These are phyloP conservation scores for Cyclocybe cylindracea DNA, from an alignment of 768 basidiomycete species.

Conservation along the genomic window DNA sequence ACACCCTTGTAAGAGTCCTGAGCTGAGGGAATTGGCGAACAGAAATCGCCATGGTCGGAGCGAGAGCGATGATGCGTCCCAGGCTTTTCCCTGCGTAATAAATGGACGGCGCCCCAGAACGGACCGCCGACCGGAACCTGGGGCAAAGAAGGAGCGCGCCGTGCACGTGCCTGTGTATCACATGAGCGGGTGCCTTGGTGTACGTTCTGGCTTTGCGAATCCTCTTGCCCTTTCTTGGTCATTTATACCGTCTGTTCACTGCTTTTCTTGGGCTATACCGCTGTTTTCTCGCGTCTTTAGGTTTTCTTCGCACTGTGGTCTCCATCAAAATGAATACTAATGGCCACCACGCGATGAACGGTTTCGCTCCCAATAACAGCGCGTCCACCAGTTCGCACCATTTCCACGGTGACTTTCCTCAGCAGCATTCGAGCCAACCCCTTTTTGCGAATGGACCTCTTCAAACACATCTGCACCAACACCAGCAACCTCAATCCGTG, in stretches of 20 bases:
- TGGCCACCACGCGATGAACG: constrained; percentile 26
- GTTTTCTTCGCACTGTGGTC: neutral
- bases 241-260: neutral
- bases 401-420: constrained; percentile 26
- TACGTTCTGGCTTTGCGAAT: too few relatives aligned
- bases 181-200: too few relatives aligned
- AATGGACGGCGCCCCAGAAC: neutral
- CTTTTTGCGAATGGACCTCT: constrained; percentile 16
- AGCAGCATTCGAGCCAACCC: constrained; percentile 17
- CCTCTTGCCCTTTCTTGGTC: too few relatives aligned
- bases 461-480: constrained; percentile 14
- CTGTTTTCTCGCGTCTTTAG: neutral
- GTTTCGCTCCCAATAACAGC: constrained; percentile 27
- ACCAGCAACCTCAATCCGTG: constrained; percentile 15
- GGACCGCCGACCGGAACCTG: neutral
- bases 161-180: too few relatives aligned
- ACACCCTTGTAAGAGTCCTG: constrained; percentile 25
- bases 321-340: constrained; percentile 21
- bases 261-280: neutral
- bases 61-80: neutral
- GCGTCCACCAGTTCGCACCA: constrained; percentile 37
- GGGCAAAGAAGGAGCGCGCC: too few relatives aligned
- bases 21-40: constrained; percentile 32
- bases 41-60: constrained; percentile 25
- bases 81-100: neutral